These are phyloP conservation scores for Boletus huronensis DNA, from an alignment of 768 basidiomycete species.

Conservation along the genomic window DNA sequence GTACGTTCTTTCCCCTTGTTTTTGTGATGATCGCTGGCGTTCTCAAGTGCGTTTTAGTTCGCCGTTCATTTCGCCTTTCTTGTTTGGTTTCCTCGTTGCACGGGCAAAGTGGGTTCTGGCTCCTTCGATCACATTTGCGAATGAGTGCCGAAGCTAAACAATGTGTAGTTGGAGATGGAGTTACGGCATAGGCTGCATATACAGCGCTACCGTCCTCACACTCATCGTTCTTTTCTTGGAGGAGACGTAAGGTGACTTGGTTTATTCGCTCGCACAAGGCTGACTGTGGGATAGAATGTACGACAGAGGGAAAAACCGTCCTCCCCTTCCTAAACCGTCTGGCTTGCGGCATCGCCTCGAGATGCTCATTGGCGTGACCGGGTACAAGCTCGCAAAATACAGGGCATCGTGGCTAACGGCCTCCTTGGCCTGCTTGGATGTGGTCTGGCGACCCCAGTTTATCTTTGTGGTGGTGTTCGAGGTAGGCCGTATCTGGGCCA, in stretches of 20 bases:
- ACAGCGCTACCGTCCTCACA: conserved; percentile 41
- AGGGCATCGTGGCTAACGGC: conserved; percentile 40
- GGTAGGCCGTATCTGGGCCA: conserved; percentile 16
- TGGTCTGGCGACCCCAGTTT: conserved; percentile 51
- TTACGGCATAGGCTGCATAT: conserved; percentile 52
- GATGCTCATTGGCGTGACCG: conserved; percentile 48
- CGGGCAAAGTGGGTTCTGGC: conserved; percentile 23
- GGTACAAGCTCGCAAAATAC: conserved; percentile 42
- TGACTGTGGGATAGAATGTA: conserved; percentile 37
- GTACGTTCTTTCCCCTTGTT: conserved; percentile 43
- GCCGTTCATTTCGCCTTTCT: conserved; percentile 30
- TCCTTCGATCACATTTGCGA: not conserved
- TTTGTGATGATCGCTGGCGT: conserved; percentile 18
- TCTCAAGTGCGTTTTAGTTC: conserved; percentile 28
- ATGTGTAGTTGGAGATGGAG: conserved; percentile 44
- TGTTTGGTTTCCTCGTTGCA: conserved; percentile 29
- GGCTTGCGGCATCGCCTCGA: conserved; percentile 42
- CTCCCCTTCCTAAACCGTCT: conserved; percentile 24
- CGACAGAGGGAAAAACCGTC: conserved; percentile 41
- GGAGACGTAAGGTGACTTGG: conserved; percentile 41
- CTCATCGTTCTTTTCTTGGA: conserved; percentile 46
- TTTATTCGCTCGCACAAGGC: not conserved
- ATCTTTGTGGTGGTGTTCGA: conserved; percentile 38
- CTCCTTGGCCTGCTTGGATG: conserved; percentile 31
- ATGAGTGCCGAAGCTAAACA: not conserved